Evolutionary conservation across 345 rosid species (phyloP), one percentile per base, ranked within the genome.

Genomic region (Acer saccharum): DNA sequence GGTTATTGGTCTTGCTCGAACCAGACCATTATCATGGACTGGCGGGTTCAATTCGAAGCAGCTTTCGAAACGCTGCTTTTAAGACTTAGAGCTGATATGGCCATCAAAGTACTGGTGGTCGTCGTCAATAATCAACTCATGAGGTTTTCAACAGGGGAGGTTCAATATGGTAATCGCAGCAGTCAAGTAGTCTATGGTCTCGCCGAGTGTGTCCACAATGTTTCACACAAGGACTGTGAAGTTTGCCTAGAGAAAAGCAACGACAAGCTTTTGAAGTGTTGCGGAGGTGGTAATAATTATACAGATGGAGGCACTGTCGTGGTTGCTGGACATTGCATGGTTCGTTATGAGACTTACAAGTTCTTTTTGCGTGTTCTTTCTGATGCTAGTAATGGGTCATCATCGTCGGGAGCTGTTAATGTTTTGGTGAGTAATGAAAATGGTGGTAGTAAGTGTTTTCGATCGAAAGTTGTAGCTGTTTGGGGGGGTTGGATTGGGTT

Each of bases 401-500:
- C 46, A 35, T 35, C 39, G 6, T 35, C 39, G 11, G 46, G 9
- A 14, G 32, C 20, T 27, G 76, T 63, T 21, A 43, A 12, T 18
- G 27, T 46, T n/a, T 23, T 27, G 55, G 76, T 20, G 67, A 17
- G 44, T 3, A 62, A 29, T 13, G 58, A 8, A 43, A 20, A 21
- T 23, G 29, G 17, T 44, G 39, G 58, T 21, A 3, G 58, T 44
- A n/a, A 25, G 10, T 20, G 58, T 20, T 39, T 61, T 16, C 44
- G 23, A 29, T 58, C 0, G 21, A 44, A 73, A 73, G 25, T 73
- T 43, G 60, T 57, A 3, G 65, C 10, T 57, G 43, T 62, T 13
- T 73, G 76, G 68, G 68, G 68, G 76, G 12, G 20, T 62, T 73
- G 68, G 32, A 13, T 18, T 43, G 9, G 68, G 35, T 61, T 73